phyloP scores from a whole-genome alignment of 805 yeast genomes.

The Ogataea corticis region DNA sequence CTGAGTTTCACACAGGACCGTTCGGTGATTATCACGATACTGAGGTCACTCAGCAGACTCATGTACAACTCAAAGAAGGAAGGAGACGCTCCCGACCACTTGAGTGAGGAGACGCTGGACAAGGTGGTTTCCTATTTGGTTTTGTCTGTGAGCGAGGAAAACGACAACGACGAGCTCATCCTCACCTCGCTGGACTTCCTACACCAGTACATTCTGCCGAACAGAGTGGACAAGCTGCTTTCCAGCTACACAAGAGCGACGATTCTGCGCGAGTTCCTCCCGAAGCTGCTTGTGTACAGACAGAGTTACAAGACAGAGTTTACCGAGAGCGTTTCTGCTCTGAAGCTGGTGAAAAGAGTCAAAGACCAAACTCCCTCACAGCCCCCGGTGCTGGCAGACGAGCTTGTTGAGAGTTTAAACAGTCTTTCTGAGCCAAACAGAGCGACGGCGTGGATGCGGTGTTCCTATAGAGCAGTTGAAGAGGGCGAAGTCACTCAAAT shows the following conservation, averaged over 20 bases:
- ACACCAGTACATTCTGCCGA: constrained; percentile 72
- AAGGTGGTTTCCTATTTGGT: constrained; percentile 58
- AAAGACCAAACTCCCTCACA: constrained; percentile 58
- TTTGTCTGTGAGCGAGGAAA: constrained; percentile 36
- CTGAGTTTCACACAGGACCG: constrained; percentile 63
- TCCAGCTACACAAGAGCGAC: constrained; percentile 49
- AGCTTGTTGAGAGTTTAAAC: constrained; percentile 58
- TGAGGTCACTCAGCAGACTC: constrained; percentile 78
- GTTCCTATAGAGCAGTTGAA: constrained; percentile 77
- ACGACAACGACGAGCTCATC: constrained; percentile 66
- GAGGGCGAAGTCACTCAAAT: constrained; percentile 92
- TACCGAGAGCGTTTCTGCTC: constrained; percentile 35
- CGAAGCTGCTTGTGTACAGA: constrained; percentile 57
- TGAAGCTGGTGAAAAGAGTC: constrained; percentile 55
- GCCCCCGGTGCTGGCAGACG: constrained; percentile 53
- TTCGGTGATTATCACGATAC: constrained; percentile 61
- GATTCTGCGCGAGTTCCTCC: constrained; percentile 58
- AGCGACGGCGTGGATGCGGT: constrained; percentile 92
- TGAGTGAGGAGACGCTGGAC: constrained; percentile 49
- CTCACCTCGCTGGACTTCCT: constrained; percentile 78
- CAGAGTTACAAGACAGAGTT: constrained; percentile 39
- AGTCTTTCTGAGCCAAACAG: constrained; percentile 80
- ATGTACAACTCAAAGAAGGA: constrained; percentile 54
- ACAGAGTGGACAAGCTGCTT: constrained; percentile 54
- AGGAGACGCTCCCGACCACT: constrained; percentile 47